Base-by-base conservation (phyloP, 345 rosid genomes). In the Syzygium oleosum region DNA sequence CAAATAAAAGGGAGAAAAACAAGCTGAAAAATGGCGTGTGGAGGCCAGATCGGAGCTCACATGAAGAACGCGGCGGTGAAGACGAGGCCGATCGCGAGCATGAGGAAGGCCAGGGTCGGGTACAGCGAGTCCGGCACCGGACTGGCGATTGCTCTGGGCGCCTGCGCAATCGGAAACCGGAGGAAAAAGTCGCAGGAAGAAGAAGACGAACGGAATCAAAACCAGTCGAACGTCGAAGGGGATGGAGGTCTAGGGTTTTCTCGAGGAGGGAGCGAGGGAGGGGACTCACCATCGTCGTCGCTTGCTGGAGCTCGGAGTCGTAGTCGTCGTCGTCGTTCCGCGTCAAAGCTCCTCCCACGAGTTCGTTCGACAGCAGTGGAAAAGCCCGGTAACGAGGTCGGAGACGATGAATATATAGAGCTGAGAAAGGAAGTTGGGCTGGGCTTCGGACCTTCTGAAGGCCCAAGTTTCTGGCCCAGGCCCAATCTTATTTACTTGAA, bases 1-100 rank as follows among this genome's bases (percentile, higher is more conserved):
- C 22, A 2, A 51, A 53, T 13, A 14, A 56, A 23, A 9, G 10
- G 21, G 12, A 53, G 14, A 9, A 56, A 7, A 43, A 15, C 3
- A 12, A 3, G 46, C 22, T 21, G 68, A 43, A 25, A 53, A 53
- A 16, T 0, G 29, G 49, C 65, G 31, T 54, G 5, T 1, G 58
- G 49, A 86, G 65, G 88, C 84, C 90, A 46, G 92, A 91, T 83
- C 90, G 90, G 63, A 87, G 86, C 94, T 91, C 90, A 96, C 99
- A 95, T 95, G 96, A 95, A 96, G 94, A 96, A 95, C 87, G 95
- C 87, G 68, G 99, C 98, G 11, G 98, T 93, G 87, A 95, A 88
- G 77, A 95, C 43, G 86, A 96, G 98, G 41, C 99, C 99, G 85
- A 95, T 88, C 51, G 96, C 86, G 34, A 95, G 92, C 93, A 94